Evolutionary conservation across 768 basidiomycete genomes (phyloP), one percentile per base, ranked within the genome.

Genomic region (Suillus clintonianus): DNA sequence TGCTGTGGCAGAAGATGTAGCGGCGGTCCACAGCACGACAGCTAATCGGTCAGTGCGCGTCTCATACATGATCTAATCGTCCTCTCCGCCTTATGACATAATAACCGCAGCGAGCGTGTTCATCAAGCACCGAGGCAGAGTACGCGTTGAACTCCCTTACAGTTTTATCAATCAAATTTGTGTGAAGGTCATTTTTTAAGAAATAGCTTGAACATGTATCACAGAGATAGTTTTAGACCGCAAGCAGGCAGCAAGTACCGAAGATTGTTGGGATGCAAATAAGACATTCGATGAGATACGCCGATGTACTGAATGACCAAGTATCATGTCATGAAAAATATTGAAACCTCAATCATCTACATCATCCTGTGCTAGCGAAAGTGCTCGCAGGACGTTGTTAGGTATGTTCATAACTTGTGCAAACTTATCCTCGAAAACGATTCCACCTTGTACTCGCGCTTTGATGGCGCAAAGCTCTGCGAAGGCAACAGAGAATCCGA

Each of bases 61-160:
- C 45, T n/a, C 45, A 22, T 22, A n/a, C 45, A 22, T n/a, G 45
- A 89, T 97, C 30, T 89, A 91, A 69, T 87, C 84, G 67, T 72
- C 14, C 57, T 5, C 64, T 61, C 56, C 13, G 51, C 32, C 13
- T 43, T 43, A 30, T 50, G 11, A 36, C 24, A 1, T 42, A 19
- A 42, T 34, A 60, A 11, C 39, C 5, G 45, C 63, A 65, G 56
- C 61, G 48, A 54, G 97, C 15, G 86, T 94, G 11, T 79, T 99
- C 9, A 76, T 86, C 95, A 11, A 92, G 89, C 71, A 91, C 94
- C 74, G 96, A 96, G 79, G 96, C 95, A 27, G 97, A 98, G 94
- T 96, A 72, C 71, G 89, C 83, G n/a, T 22, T 61, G 36, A 7
- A 41, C 51, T 37, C 24, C 17, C 9, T 24, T 45, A 17, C 15